Evolutionary conservation across 1,284 basidiomycete species (phyloP).

Genomic region (Marasmius tenuissimus): DNA sequence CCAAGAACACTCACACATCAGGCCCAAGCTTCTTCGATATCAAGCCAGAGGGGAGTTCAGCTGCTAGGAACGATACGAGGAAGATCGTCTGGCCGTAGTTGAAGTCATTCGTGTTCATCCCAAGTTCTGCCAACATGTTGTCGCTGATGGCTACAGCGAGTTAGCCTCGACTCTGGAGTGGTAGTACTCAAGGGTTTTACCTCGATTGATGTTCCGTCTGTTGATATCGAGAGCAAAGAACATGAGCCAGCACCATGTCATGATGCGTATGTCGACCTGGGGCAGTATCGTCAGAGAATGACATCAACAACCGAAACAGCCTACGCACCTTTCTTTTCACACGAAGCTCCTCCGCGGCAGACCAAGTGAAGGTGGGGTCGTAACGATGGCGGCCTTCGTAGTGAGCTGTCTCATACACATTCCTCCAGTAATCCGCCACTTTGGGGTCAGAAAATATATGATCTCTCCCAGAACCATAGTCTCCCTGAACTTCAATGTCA

Average conservation of each 20-base stretch:
- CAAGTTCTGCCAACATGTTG: constrained; percentile 64
- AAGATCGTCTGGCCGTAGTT: constrained; percentile 66
- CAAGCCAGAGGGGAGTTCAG: constrained; percentile 72
- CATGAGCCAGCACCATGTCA: neutral
- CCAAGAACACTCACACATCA: neutral
- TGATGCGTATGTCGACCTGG: neutral
- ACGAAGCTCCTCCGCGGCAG: neutral
- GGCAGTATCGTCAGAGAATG: neutral
- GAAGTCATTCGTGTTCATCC: constrained; percentile 61
- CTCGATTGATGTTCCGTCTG: neutral
- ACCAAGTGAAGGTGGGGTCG: neutral
- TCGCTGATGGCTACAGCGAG: constrained; percentile 66
- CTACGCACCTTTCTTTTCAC: neutral
- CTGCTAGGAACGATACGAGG: constrained; percentile 56
- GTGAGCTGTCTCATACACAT: neutral
- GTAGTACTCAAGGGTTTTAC: neutral
- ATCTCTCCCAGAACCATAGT: neutral
- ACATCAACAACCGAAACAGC: neutral
- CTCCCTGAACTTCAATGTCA: neutral
- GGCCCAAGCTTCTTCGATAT: constrained; percentile 49
- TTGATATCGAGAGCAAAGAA: neutral
- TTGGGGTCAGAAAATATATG: neutral
- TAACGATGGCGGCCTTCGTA: neutral
- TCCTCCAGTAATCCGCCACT: neutral
- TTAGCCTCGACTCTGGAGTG: constrained; percentile 41